phyloP scores from a whole-genome alignment of 169 alveolate species.

The Cyclospora cayetanensis region DNA sequence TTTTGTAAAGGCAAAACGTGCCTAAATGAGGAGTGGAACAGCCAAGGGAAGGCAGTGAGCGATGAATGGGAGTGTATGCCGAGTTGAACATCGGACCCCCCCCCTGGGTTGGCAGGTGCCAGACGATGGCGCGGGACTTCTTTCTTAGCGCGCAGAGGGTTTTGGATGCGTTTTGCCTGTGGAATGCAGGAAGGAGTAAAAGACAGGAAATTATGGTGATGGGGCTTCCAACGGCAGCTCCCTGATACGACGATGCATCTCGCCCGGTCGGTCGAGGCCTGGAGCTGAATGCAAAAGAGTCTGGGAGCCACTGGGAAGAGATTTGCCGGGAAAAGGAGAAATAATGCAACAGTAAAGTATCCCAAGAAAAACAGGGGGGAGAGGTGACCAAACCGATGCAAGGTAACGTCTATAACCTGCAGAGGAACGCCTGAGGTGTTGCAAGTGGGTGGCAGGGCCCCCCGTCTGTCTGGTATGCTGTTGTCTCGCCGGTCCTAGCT shows the following conservation, averaged over 20 bases:
- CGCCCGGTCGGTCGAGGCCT: slow-evolving; percentile 6
- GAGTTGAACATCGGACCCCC: background rate
- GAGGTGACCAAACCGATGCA: background rate
- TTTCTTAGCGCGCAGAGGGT: background rate
- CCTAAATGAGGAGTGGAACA: background rate
- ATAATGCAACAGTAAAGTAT: background rate
- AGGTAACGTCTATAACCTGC: background rate
- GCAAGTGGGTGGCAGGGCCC: slow-evolving; percentile 42
- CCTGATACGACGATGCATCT: background rate
- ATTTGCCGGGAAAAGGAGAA: background rate
- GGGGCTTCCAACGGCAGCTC: background rate
- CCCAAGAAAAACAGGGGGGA: background rate
- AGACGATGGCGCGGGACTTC: background rate
- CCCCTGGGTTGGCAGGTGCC: background rate
- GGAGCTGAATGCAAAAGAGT: background rate
- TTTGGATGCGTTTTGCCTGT: background rate
- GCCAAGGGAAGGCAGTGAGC: background rate
- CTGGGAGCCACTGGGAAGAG: background rate
- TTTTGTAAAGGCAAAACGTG: background rate
- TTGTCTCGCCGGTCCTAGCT: background rate
- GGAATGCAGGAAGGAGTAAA: background rate
- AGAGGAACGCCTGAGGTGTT: background rate
- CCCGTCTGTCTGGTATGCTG: background rate
- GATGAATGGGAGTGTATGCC: background rate
- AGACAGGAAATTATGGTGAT: background rate